Percentiles rank a stretch among this genome's conserved stretches.
Conservation (phyloP, 257 asterid genomes). For the Thymus quinquecostatus region DNA sequence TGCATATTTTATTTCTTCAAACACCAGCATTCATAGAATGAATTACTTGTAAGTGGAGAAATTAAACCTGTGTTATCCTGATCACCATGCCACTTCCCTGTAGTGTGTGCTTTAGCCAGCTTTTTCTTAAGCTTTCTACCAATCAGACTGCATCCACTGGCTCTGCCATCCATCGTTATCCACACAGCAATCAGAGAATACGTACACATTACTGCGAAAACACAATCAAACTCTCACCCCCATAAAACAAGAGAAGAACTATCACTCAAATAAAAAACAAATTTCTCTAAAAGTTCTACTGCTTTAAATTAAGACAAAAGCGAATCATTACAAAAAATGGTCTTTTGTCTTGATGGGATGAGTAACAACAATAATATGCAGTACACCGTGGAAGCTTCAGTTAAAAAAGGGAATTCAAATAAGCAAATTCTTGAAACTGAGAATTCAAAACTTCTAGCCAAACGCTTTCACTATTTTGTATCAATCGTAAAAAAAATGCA, state of each 20-base stretch:
- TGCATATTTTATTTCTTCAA: not conserved
- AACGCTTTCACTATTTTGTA: no score
- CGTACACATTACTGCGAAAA: not conserved
- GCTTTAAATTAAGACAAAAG: no score
- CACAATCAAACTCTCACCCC: not conserved
- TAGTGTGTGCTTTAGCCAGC: slow-evolving; percentile 93
- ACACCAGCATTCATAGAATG: slow-evolving; percentile 1
- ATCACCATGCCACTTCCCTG: slow-evolving; percentile 93
- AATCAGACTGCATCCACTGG: slow-evolving; percentile 91
- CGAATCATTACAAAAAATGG: no score
- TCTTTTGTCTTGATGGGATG: no score
- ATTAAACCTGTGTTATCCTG: slow-evolving; percentile 86
- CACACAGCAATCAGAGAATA: slow-evolving; percentile 25
- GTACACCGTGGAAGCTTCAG: no score
- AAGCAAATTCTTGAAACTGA: no score
- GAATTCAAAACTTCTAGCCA: no score
- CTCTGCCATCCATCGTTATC: slow-evolving; percentile 81
- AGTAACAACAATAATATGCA: no score
- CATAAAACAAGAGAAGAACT: not conserved
- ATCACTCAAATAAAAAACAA: not conserved
- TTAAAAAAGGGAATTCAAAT: no score
- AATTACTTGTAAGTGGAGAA: not conserved
- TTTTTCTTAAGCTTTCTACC: slow-evolving; percentile 92
- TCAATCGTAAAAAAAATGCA: no score
- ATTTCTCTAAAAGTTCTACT: not conserved